Base-by-base conservation (phyloP, 1,284 basidiomycete species). In the Erythrobasidium hasegawianum region DNA sequence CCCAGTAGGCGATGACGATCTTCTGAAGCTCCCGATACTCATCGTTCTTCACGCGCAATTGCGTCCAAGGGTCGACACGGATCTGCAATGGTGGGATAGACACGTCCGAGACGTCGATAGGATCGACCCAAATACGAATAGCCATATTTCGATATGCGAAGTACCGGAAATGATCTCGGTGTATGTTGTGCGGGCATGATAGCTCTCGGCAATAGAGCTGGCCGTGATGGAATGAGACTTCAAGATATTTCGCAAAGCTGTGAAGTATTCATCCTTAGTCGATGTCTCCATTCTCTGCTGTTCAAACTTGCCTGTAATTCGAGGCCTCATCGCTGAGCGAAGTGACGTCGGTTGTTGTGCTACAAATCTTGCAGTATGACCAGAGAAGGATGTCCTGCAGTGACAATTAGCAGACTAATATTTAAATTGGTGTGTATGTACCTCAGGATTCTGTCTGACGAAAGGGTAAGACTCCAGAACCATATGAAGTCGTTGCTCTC, bases 241-340 rank as follows among this genome's bases (percentile, higher is more conserved):
- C 92, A 52, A 96, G 82, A 75, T 91, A 96, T 75, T 94, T 94
- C 43, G 89, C 89, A 75, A 93, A 92, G n/a, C 92, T 64, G 90
- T 83, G 88, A 27, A 94, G 97, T 78, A 91, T 97, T 47, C 95
- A 87, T 68, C 92, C 86, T 73, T 97, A 93, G 74, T 96, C 87
- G 68, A 87, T 85, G 76, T 92, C 96, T 33, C 5, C 33, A 33
- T 4, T 5, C 5, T 62, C 93, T 90, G 75, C 97, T 96, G 78
- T 99, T 96, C 60, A 87, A 83, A 76, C 75, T 75, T 93, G 91
- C 14, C 92, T 78, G 64, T 71, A 68, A 7, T 68, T 79, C 78
- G 92, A 90, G 79, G 94, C 92, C 75, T 65, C 57, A 8, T 61
- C 58, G 64, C 56, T 66, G 43, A 69, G 52, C 24, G 57, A 47